These are phyloP conservation scores for Penicillium paneum DNA, from an alignment of 2,329 filamentous ascomycete species.

Conservation along the genomic window DNA sequence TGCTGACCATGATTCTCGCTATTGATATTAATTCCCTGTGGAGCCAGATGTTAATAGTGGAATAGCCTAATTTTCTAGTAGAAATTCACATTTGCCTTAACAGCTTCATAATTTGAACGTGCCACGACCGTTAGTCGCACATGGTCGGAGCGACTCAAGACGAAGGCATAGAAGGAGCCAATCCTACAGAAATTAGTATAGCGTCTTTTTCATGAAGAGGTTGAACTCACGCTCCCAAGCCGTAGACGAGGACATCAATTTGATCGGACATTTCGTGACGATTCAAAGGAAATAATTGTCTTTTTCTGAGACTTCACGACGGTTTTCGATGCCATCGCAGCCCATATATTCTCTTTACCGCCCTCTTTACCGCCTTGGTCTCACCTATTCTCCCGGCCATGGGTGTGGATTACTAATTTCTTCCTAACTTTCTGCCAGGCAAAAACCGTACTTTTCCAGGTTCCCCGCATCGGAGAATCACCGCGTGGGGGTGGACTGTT, in stretches of 20 bases:
- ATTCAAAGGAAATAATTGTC: background rate
- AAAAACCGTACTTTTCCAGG: background rate
- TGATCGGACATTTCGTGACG: constrained; percentile 26
- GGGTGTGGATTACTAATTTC: no score
- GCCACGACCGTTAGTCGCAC: constrained; percentile 46
- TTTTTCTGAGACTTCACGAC: background rate
- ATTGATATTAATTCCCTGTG: constrained; percentile 42
- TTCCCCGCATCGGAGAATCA: constrained; percentile 3
- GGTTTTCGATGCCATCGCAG: no score
- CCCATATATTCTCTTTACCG: no score
- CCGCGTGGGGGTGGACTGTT: constrained; percentile 5
- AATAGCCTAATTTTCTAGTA: accelerated
- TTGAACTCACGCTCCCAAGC: constrained; percentile 52
- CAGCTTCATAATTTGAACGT: constrained; percentile 47
- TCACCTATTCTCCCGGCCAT: no score
- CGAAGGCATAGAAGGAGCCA: constrained; percentile 58
- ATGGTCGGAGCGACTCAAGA: constrained; percentile 44
- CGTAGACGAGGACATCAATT: constrained; percentile 50
- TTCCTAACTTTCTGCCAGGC: no score
- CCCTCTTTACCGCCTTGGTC: no score
- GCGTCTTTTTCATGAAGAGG: background rate
- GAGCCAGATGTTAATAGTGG: background rate
- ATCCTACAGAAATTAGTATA: constrained; percentile 41
- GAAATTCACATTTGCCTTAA: constrained; percentile 36
- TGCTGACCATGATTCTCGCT: constrained; percentile 44